These are phyloP conservation scores for Ramichloridium luteum DNA, from an alignment of 2,329 filamentous ascomycete species.

Conservation along the genomic window DNA sequence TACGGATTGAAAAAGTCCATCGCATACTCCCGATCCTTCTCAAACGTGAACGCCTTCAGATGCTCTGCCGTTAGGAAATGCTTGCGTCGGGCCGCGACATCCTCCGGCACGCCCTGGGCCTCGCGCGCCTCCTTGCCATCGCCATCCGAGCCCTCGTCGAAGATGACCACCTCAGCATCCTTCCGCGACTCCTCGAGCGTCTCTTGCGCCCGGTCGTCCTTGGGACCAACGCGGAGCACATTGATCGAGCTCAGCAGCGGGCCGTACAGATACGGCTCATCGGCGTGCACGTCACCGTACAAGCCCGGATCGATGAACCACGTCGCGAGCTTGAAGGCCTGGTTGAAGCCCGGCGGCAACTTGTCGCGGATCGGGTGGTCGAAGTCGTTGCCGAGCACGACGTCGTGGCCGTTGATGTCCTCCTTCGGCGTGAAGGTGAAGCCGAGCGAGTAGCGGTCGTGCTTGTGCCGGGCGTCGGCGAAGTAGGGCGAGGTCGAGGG, in stretches of 20 bases:
- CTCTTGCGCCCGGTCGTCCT: slow-evolving; percentile 24
- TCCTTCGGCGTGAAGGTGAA: slow-evolving; percentile 65
- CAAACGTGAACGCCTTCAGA: slow-evolving; percentile 47
- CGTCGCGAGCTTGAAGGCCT: slow-evolving; percentile 72
- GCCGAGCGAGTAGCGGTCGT: slow-evolving; percentile 75
- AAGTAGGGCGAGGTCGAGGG: slow-evolving; percentile 69
- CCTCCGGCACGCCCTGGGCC: slow-evolving; percentile 29
- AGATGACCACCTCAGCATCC: slow-evolving; percentile 48
- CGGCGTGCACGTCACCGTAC: slow-evolving; percentile 79
- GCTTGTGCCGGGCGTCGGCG: slow-evolving; percentile 51
- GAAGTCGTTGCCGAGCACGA: slow-evolving; percentile 94
- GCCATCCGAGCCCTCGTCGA: slow-evolving; percentile 39
- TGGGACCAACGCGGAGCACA: slow-evolving; percentile 52
- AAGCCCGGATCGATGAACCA: slow-evolving; percentile 87
- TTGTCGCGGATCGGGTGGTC: slow-evolving; percentile 78
- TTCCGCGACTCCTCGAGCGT: slow-evolving; percentile 24
- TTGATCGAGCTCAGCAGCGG: slow-evolving; percentile 73
- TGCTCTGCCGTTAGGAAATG: slow-evolving; percentile 46
- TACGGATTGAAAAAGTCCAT: slow-evolving; percentile 85
- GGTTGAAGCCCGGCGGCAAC: slow-evolving; percentile 73
- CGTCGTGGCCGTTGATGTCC: slow-evolving; percentile 52
- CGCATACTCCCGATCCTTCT: slow-evolving; percentile 48
- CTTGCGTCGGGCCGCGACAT: slow-evolving; percentile 41
- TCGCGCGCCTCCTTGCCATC: slow-evolving; percentile 31
- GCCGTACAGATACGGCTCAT: slow-evolving; percentile 76